phyloP scores from a whole-genome alignment of 2,329 filamentous ascomycete species.

The Dothiorella sarmentorum region DNA sequence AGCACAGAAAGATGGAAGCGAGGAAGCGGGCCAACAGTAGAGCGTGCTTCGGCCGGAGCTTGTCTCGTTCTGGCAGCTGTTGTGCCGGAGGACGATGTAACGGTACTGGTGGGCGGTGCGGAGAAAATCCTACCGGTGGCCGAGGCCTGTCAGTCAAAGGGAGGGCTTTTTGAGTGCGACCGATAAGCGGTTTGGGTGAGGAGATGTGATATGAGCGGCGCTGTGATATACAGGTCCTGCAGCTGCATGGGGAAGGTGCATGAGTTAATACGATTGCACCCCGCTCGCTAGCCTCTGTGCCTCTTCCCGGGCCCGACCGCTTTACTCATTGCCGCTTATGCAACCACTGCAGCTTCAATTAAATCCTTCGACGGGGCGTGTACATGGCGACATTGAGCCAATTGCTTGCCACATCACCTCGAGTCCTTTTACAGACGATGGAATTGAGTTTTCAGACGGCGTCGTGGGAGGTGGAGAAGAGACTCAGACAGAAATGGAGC shows the following conservation, averaged over 20 bases:
- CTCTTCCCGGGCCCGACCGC: neutral
- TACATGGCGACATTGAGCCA: neutral
- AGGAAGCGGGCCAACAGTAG: neutral
- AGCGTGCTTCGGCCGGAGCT: neutral
- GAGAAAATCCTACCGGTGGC: slow-evolving; percentile 1
- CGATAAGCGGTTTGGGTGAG: slow-evolving; percentile 7
- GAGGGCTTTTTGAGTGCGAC: neutral
- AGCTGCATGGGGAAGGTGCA: slow-evolving; percentile 7
- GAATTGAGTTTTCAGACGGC: too few species aligned
- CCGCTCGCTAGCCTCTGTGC: neutral
- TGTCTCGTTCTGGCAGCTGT: slow-evolving; percentile 6
- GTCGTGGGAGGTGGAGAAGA: neutral
- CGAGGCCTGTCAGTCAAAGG: neutral
- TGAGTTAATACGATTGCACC: neutral
- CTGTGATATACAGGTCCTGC: slow-evolving; percentile 8
- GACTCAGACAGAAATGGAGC: too few species aligned
- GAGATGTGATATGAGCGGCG: slow-evolving; percentile 10
- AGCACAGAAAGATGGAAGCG: neutral
- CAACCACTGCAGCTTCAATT: neutral
- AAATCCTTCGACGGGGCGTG: neutral
- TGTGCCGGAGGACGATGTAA: slow-evolving; percentile 8
- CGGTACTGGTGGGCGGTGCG: neutral
- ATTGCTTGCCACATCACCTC: neutral
- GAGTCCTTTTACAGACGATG: neutral
- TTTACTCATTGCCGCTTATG: neutral